Percentiles rank a stretch among this genome's conserved stretches.
These are phyloP conservation scores for Physcomitrellopsis africana DNA, from an alignment of 225 moss, liverwort and hornwort species.

Conservation along the genomic window DNA sequence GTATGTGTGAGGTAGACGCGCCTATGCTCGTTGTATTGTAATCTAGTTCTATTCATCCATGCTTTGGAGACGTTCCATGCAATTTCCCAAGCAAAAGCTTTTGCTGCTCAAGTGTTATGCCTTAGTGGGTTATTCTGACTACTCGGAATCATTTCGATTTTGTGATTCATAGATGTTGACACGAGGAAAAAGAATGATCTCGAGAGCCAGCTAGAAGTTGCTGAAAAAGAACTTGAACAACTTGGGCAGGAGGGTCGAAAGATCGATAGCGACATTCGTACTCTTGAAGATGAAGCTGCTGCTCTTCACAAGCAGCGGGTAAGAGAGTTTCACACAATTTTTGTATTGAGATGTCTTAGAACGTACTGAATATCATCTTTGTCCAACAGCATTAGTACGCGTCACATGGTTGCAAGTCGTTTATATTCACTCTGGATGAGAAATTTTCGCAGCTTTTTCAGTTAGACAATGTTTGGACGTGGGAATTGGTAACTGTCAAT, in stretches of 20 bases:
- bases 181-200: conserved; percentile 59
- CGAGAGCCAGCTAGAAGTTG: conserved; percentile 46
- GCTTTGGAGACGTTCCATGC: too few species aligned
- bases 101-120: conserved; percentile 8
- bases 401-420: conserved; percentile 1
- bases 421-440: conserved; percentile 12
- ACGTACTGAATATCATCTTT: conserved; percentile 12
- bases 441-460: conserved; percentile 4
- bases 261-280: conserved; percentile 44
- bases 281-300: conserved; percentile 61
- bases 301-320: conserved; percentile 70
- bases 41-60: too few species aligned
- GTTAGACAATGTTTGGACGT: conserved; percentile 16
- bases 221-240: conserved; percentile 43
- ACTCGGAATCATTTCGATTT: conserved; percentile 19
- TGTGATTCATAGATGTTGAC: conserved; percentile 69
- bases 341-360: conserved; percentile 16
- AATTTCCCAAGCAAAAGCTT: background rate
- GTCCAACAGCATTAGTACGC: background rate
- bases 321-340: conserved; percentile 21
- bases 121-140: conserved; percentile 35
- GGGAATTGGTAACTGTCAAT: background rate
- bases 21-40: too few species aligned
- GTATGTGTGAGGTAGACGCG: background rate
- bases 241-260: conserved; percentile 44